Evolutionary conservation across 768 basidiomycete genomes (phyloP).

Genomic region (Boletus huronensis): DNA sequence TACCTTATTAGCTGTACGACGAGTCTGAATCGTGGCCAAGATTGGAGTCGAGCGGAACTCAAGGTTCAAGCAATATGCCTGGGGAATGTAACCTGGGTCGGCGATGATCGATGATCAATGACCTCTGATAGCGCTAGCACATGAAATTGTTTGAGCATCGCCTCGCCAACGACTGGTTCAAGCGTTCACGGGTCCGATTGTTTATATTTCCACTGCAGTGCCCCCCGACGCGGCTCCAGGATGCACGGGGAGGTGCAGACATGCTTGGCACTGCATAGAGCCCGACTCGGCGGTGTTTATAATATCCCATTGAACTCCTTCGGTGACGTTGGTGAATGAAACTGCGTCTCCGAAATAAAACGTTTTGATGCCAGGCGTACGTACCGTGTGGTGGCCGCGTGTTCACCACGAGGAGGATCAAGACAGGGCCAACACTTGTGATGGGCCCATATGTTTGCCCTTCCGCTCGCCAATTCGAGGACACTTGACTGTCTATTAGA

Average conservation of each 20-base stretch:
- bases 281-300: conserved; percentile 11
- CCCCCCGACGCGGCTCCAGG: conserved; percentile 5
- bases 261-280: conserved; percentile 8
- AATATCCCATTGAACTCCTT: background rate
- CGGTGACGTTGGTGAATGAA: conserved; percentile 5
- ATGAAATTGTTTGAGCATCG: background rate
- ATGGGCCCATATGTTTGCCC: background rate
- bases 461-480: background rate
- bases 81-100: background rate
- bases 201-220: conserved; percentile 3
- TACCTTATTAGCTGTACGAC: background rate
- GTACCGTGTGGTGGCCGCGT: conserved; percentile 9
- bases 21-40: background rate
- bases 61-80: background rate
- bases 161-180: background rate
- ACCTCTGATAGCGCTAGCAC: background rate
- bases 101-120: background rate
- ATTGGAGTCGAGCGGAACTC: background rate
- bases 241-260: conserved; percentile 3
- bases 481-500: background rate
- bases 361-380: conserved; percentile 11
- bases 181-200: background rate
- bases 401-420: conserved; percentile 20
- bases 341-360: conserved; percentile 20
- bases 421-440: background rate